Conservation (phyloP, 2,329 filamentous ascomycete genomes). For the Aspergillus flavus region DNA sequence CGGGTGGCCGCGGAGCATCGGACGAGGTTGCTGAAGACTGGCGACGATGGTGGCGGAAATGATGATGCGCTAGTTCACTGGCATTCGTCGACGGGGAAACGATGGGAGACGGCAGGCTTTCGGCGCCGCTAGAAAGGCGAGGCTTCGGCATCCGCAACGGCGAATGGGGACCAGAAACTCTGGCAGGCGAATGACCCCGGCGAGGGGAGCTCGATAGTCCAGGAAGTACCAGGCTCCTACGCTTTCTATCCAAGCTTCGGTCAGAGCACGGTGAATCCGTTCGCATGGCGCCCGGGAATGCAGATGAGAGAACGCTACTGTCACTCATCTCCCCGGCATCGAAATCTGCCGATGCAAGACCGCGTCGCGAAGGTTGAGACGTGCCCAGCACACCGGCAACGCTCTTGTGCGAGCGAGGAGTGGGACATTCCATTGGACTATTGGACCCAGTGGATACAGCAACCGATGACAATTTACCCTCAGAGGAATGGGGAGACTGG, state of each 20-base stretch:
- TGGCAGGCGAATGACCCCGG: constrained; percentile 85
- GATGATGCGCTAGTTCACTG: constrained; percentile 64
- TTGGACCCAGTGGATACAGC: constrained; percentile 80
- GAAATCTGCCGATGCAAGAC: constrained; percentile 78
- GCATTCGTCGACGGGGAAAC: constrained; percentile 83
- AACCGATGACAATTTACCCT: constrained; percentile 61
- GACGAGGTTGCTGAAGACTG: constrained; percentile 91
- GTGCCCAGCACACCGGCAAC: constrained; percentile 60
- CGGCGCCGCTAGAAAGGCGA: constrained; percentile 60
- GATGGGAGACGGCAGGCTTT: constrained; percentile 74
- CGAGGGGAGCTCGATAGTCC: constrained; percentile 73
- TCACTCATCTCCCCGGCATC: constrained; percentile 83
- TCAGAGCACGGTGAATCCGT: constrained; percentile 93
- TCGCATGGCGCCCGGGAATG: constrained; percentile 69
- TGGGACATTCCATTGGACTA: constrained; percentile 88
- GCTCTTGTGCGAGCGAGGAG: constrained; percentile 78
- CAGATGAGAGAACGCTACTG: constrained; percentile 81
- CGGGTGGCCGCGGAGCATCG: constrained; percentile 65
- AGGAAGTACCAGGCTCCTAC: constrained; percentile 82
- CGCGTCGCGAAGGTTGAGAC: constrained; percentile 66
- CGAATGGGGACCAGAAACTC: constrained; percentile 74
- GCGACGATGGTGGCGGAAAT: constrained; percentile 73
- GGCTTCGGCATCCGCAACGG: constrained; percentile 85
- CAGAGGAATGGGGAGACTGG: constrained; percentile 46
- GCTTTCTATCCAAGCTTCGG: constrained; percentile 79